phyloP scores from a whole-genome alignment of 805 yeast species.

The Yarrowia hollandica region DNA sequence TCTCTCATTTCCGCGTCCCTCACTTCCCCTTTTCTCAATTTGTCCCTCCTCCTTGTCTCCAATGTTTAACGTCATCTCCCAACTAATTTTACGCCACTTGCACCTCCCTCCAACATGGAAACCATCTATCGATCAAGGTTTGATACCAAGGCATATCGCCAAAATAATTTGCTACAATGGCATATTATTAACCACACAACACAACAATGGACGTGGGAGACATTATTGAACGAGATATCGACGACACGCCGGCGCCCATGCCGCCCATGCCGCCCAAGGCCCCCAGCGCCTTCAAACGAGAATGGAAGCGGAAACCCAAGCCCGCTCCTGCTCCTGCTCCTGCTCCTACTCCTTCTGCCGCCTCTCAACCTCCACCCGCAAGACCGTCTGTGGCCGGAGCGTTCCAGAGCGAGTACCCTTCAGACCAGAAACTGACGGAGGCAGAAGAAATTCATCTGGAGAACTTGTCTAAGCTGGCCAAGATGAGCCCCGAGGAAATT shows the following conservation, averaged over 20 bases:
- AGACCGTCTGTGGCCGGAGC: conserved; percentile 13
- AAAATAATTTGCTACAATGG: conserved; percentile 6
- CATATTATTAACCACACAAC: not conserved
- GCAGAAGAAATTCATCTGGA: conserved; percentile 76
- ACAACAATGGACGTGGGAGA: conserved; percentile 51
- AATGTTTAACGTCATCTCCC: too few species aligned
- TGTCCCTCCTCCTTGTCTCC: too few species aligned
- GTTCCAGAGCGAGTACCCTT: conserved; percentile 16
- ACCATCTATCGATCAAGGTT: conserved; percentile 17
- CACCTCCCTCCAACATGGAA: too few species aligned
- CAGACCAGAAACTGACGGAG: conserved; percentile 49
- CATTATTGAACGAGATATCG: conserved; percentile 53
- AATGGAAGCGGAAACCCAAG: conserved; percentile 12
- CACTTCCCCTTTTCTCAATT: too few species aligned
- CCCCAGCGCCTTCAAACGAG: conserved; percentile 18
- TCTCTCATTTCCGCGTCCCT: too few species aligned
- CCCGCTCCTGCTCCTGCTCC: not conserved
- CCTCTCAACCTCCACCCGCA: not conserved
- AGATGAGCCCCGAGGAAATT: conserved; percentile 67
- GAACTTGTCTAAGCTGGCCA: conserved; percentile 59
- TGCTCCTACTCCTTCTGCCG: not conserved
- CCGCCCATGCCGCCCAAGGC: conserved; percentile 30
- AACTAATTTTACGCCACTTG: too few species aligned
- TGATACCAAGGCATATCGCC: conserved; percentile 8
- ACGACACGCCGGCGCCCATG: conserved; percentile 27